These are phyloP conservation scores for Mucor circinelloides DNA, from an alignment of 371 early-diverging fungal species.

Conservation along the genomic window DNA sequence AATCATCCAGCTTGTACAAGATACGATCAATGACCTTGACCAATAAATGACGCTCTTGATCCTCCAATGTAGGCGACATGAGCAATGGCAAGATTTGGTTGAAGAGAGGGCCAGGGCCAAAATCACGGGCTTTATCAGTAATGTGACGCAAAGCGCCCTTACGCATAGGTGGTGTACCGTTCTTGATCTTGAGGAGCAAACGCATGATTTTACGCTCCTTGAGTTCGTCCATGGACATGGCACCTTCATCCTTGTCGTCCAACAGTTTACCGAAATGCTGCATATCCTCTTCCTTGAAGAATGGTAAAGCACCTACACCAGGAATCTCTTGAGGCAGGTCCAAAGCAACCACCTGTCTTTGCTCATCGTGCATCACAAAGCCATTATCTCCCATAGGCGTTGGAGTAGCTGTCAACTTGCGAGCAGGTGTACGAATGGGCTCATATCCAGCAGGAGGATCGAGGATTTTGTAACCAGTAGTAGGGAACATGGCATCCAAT, in stretches of 20 bases:
- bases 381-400: conserved; percentile 84
- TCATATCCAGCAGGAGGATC: conserved; percentile 89
- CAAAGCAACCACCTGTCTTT: conserved; percentile 52
- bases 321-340: conserved; percentile 89
- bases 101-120: conserved; percentile 96
- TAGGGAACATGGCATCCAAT: conserved; percentile 91
- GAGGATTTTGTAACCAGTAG: conserved; percentile 88
- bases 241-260: conserved; percentile 84
- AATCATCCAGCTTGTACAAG: conserved; percentile 92
- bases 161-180: conserved; percentile 95
- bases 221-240: conserved; percentile 84
- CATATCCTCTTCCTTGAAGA: conserved; percentile 96
- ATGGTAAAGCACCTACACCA: conserved; percentile 89
- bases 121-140: conserved; percentile 94
- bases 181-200: conserved; percentile 94
- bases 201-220: conserved; percentile 97
- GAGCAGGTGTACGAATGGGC: conserved; percentile 95
- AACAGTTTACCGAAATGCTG: conserved; percentile 94
- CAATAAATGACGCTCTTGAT: conserved; percentile 96
- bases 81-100: conserved; percentile 94
- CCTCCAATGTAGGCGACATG: conserved; percentile 96
- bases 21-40: conserved; percentile 98
- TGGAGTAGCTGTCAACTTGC: conserved; percentile 94
- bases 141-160: conserved; percentile 93
- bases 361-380: conserved; percentile 86